Evolutionary conservation across 2,329 filamentous ascomycete genomes (phyloP), one percentile per base, ranked within the genome.

Genomic region (Aspergillus caelatus): DNA sequence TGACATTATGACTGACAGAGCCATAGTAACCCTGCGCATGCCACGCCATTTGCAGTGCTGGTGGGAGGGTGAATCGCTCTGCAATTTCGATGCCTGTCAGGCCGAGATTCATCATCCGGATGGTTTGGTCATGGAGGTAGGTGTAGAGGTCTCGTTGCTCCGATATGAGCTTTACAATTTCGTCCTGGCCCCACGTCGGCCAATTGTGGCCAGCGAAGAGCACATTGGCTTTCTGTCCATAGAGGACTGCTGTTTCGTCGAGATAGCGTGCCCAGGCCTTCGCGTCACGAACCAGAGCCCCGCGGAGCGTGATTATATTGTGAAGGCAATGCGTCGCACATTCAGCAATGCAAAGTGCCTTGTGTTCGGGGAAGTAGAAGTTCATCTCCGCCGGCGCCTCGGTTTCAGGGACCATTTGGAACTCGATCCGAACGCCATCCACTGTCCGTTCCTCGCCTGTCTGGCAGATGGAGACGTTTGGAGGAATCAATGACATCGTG

Each of bases 311-410:
- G 7, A 76, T 64, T 62, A 82, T 77, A 63, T 82, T 82, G 66
- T 82, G 80, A 62, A 82, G 65, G 16, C 66, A 72, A 59, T 82
- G 75, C 1, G 78, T 81, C 3, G 78, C 76, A 34, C 68, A 73
- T 65, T 82, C 80, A 0, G 79, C 71, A 11, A 79, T 72, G 60
- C 71, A 79, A 0, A 83, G 67, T 1, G 80, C 78, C 8, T 65
- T 66, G 41, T 74, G 68, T 9, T 78, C 63, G 4, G 80, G 79
- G 46, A 82, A 78, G 57, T 76, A 74, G 50, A 82, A 72, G 62
- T 80, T 79, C 63, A 83, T 72, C 66, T 82, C 80, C 0, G 79
- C 69, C 0, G 79, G 80, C 1, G 80, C 80, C 63, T 82, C 81
- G 0, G 80, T 80, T 1, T 71, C 77, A 1, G 79, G 79, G 0